Conservation (phyloP, 1,139 yeast genomes). For the Pichia sp. region DNA sequence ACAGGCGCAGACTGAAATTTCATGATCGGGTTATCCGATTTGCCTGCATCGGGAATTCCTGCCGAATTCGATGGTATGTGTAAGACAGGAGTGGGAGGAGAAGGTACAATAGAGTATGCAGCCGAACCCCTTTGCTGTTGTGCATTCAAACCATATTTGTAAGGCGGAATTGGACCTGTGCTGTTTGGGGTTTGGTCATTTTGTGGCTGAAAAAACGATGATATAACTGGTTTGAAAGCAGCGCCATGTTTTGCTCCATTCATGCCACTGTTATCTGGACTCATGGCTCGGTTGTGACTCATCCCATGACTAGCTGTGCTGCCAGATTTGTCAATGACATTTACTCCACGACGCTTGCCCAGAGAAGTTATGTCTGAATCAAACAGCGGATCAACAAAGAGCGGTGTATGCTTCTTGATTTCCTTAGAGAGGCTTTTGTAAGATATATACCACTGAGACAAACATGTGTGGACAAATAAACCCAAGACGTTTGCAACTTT, state of each 20-base stretch:
- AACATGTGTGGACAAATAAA: constrained; percentile 56
- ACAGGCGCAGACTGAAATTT: neutral
- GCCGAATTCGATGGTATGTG: neutral
- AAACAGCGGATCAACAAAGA: constrained; percentile 6
- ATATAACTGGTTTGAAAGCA: constrained; percentile 1
- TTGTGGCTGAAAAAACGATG: neutral
- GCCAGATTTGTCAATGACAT: neutral
- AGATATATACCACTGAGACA: constrained; percentile 39
- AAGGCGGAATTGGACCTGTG: neutral
- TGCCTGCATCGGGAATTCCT: neutral
- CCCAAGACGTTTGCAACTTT: constrained; percentile 53
- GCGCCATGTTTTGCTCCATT: constrained; percentile 6
- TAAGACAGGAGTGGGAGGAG: constrained; percentile 12
- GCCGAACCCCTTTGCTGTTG: neutral
- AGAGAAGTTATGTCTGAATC: neutral
- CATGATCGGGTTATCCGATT: neutral
- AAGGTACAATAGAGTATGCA: neutral
- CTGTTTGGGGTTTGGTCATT: neutral
- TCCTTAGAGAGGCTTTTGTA: constrained; percentile 18
- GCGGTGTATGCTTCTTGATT: constrained; percentile 8
- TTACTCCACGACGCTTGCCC: neutral
- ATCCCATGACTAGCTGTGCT: too few species aligned
- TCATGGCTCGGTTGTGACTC: neutral
- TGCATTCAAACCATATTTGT: neutral
- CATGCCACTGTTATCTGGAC: neutral